Conservation (phyloP, 2,329 filamentous ascomycete species). For the Claviceps pusilla region DNA sequence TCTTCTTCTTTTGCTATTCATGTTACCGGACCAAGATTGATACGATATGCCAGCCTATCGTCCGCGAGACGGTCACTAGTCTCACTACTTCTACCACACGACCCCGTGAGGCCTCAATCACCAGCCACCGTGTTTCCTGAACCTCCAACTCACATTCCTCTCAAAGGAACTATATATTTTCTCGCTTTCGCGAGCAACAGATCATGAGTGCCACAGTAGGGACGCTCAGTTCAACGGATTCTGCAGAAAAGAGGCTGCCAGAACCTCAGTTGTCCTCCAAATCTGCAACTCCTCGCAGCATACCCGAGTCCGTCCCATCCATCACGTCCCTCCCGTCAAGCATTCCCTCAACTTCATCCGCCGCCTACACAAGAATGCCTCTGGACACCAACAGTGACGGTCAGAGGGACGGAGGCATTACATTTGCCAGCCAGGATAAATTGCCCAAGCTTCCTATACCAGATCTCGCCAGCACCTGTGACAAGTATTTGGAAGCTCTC, state of each 20-base stretch:
- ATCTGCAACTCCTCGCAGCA: conserved; percentile 24
- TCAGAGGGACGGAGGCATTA: conserved; percentile 54
- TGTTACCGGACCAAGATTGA: conserved; percentile 23
- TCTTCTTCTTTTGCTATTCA: not conserved
- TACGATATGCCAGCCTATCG: conserved; percentile 59
- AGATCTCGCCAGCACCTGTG: conserved; percentile 62
- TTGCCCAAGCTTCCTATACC: conserved; percentile 88
- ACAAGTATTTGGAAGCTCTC: conserved; percentile 65
- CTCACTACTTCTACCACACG: conserved; percentile 73
- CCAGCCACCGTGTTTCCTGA: conserved; percentile 57
- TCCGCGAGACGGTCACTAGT: conserved; percentile 61
- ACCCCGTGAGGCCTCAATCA: conserved; percentile 69
- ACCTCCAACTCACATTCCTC: conserved; percentile 50
- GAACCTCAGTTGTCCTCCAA: conserved; percentile 16
- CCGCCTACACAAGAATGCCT: conserved; percentile 28
- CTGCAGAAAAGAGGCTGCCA: conserved; percentile 56
- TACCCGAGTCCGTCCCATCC: conserved; percentile 20
- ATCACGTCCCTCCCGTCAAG: not conserved
- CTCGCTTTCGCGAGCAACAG: conserved; percentile 13
- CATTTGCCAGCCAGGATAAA: conserved; percentile 76
- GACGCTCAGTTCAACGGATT: conserved; percentile 45
- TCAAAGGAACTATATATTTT: not conserved
- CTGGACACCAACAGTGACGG: conserved; percentile 23
- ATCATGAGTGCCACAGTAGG: conserved; percentile 23
- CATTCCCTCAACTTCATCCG: conserved; percentile 11